phyloP scores from a whole-genome alignment of 768 basidiomycete species.

The Daedalea quercina region DNA sequence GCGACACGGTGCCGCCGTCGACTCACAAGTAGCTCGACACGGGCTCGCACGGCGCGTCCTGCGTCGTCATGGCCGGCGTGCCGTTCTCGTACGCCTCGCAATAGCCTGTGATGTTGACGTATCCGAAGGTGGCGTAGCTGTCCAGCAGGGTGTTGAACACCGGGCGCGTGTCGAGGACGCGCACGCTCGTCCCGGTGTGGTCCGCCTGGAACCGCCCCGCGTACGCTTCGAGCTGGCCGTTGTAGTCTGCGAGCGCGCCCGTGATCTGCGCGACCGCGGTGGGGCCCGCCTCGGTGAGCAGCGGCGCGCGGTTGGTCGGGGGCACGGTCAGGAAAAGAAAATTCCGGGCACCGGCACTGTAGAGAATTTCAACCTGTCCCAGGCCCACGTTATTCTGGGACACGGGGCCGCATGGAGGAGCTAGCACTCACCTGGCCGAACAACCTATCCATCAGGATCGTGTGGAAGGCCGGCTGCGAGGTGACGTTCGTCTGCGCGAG shows the following conservation, averaged over 20 bases:
- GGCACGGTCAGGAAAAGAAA: conserved; percentile 35
- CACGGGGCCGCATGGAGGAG: not conserved
- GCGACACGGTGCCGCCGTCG: not conserved
- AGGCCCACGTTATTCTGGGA: not conserved
- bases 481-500: conserved; percentile 27
- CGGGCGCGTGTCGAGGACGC: conserved; percentile 48
- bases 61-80: conserved; percentile 44
- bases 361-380: conserved; percentile 40
- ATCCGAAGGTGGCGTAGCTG: conserved; percentile 44
- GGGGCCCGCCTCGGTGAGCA: conserved; percentile 32
- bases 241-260: conserved; percentile 41
- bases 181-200: conserved; percentile 38
- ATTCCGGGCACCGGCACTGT: conserved; percentile 32
- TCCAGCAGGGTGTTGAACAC: conserved; percentile 55
- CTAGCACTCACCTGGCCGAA: conserved; percentile 24
- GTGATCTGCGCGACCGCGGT: conserved; percentile 22
- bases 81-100: conserved; percentile 56
- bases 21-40: conserved; percentile 62
- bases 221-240: conserved; percentile 34
- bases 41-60: conserved; percentile 51
- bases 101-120: conserved; percentile 52
- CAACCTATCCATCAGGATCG: conserved; percentile 25
- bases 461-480: conserved; percentile 26
- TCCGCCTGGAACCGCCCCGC: conserved; percentile 33
- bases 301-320: conserved; percentile 31